phyloP scores from a whole-genome alignment of 2,329 filamentous ascomycete genomes.

The Colletotrichum sublineola region DNA sequence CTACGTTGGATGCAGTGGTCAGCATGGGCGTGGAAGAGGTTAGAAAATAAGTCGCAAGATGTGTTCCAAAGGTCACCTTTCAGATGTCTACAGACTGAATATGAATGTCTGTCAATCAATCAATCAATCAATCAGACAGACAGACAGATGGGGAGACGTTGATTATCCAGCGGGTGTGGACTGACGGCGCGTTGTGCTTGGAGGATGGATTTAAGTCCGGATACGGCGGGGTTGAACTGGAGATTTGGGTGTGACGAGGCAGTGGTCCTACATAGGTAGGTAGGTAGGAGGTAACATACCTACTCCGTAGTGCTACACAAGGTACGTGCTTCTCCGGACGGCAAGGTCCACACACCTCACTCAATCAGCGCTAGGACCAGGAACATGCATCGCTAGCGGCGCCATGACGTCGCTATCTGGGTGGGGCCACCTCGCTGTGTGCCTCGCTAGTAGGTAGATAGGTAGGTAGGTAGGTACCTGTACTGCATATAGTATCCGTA shows the following conservation, averaged over 20 bases:
- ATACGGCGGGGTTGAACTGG: conserved; percentile 30
- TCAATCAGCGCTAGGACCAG: conserved; percentile 37
- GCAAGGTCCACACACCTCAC: too few species aligned
- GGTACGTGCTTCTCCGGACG: neutral
- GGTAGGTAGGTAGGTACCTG: too few species aligned
- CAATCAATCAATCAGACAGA: too few species aligned
- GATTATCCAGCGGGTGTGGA: neutral
- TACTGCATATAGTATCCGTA: too few species aligned
- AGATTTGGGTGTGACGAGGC: conserved; percentile 25
- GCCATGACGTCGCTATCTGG: conserved; percentile 39
- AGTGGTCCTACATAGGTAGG: too few species aligned
- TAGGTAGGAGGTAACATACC: too few species aligned
- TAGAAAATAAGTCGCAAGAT: neutral
- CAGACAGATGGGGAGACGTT: neutral
- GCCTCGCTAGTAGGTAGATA: neutral
- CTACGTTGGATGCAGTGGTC: neutral
- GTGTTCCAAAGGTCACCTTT: conserved; percentile 2
- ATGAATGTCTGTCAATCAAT: neutral
- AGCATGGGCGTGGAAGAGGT: neutral
- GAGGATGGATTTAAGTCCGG: conserved; percentile 24
- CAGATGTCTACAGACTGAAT: neutral
- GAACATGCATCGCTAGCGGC: conserved; percentile 32
- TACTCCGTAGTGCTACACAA: too few species aligned
- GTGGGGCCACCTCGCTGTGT: conserved; percentile 10
- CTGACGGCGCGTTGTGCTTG: neutral